A percentile compares a stretch with the other conserved stretches of the same genome.
phyloP scores from a whole-genome alignment of 257 asterid genomes.

The Verbena officinalis region DNA sequence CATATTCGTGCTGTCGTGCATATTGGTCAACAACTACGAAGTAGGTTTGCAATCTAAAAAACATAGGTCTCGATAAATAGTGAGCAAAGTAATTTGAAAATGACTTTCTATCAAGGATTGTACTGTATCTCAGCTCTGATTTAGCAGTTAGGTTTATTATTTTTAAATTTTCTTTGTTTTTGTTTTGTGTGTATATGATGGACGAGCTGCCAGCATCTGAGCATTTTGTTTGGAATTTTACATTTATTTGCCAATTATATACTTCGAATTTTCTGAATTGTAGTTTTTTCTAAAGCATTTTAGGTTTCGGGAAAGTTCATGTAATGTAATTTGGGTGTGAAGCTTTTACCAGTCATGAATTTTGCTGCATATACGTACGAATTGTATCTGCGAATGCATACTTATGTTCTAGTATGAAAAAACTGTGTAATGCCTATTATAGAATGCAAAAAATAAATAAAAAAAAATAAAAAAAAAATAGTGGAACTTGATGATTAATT shows the following conservation, averaged over 20 bases:
- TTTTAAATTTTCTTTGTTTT: not conserved
- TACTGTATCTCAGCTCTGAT: conserved; percentile 10
- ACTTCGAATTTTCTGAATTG: not conserved
- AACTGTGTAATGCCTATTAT: not conserved
- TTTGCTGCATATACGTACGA: conserved; percentile 10
- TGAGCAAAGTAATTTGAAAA: not conserved
- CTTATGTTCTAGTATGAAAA: not conserved
- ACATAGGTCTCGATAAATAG: conserved; percentile 3
- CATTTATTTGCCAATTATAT: not conserved
- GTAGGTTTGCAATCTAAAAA: not conserved
- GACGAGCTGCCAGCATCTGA: not conserved
- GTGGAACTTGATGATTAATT: not conserved
- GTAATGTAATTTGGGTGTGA: conserved; percentile 4
- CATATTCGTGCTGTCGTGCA: not conserved
- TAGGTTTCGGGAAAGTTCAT: conserved; percentile 3
- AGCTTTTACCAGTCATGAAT: not conserved
- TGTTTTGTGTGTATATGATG: not conserved
- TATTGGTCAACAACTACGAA: not conserved
- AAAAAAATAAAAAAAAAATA: no score
- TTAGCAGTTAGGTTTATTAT: not conserved
- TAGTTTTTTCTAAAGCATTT: conserved; percentile 8
- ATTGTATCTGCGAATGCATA: not conserved
- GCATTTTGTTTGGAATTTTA: conserved; percentile 4
- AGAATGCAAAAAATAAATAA: no score
- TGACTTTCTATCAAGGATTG: not conserved